Base-by-base conservation (phyloP, 1,284 basidiomycete species). In the Anthracocystis setariae region DNA sequence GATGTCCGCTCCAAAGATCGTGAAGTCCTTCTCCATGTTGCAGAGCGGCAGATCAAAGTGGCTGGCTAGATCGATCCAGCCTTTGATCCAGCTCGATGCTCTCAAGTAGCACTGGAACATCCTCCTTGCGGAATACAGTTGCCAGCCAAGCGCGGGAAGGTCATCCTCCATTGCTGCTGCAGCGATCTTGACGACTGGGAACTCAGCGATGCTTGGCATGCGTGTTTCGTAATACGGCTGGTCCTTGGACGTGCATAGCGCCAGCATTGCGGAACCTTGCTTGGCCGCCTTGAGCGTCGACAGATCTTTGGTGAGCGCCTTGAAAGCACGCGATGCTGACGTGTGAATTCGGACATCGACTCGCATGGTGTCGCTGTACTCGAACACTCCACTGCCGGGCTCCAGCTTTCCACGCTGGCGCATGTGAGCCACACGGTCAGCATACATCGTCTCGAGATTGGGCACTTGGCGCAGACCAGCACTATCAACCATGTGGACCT, bases 21-120 rank as follows among this genome's bases (percentile, higher is more conserved):
- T 90, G 48, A 93, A 90, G 79, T 98, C 95, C 8, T 91, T 89
- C 46, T 94, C 92, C 47, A 98, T 87, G 82, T 98, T 94, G 62
- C 78, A 59, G 90, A 98, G 85, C 0, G 96, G 96, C 10, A 98
- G 86, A 82, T 98, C 92, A 78, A 94, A 96, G 79, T 96, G 94
- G 65, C 91, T 88, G 0, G 95, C 92, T 44, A 95, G 87, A 12
- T 91, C 87, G 17, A 93, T 87, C 75, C 91, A 88, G n/a, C 90
- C 87, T 66, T 90, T 89, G 37, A 98, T 84, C 92, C 92, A 96
- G 13, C 85, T 76, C 1, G 92, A 91, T 39, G 92, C 85, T 23
- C 87, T 86, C 33, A 98, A 85, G 79, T 94, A 98, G 51, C 93
- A 90, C 39, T 86, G 87, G 46, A 97, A 83, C 90, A 98, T 92